Evolutionary conservation across 495 filamentous ascomycete species (phyloP), one percentile per base, ranked within the genome.

Genomic region (Lasiosphaeria ovina): DNA sequence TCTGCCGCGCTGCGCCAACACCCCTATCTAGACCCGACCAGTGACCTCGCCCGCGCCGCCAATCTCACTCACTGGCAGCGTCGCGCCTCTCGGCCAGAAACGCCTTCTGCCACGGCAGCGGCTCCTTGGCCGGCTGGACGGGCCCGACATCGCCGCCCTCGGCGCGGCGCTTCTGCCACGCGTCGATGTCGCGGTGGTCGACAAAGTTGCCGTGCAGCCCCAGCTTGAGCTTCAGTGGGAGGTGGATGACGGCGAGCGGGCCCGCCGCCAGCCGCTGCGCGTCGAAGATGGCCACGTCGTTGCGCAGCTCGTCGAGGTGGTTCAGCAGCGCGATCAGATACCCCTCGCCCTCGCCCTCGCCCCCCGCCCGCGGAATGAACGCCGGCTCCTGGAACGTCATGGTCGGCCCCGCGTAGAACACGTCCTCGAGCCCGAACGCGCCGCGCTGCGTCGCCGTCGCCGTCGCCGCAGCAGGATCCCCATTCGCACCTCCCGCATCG

Each of bases 381-480:
- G 81, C 77, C 0, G 84, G 83, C 59, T 85, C 83, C 60, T 87
- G 83, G 63, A 84, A 81, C 3, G 80, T 78, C 56, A 73, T 75
- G 0, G 76, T 81, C 45, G 78, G 76, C 0, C 79, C 79, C 16
- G 78, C 68, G 59, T 76, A 83, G 58, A 76, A 83, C 9, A 74
- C 70, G 55, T 76, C 74, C 38, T 78, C 64, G 0, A 62, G 57
- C 6, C 70, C 67, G 12, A 47, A 66, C 59, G 69, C 69, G n/a
- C 59, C 61, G 9, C 59, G 34, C 35, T 49, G 32, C n/a, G 47
- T 55, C 0, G 33, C 57, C 0, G 9, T 10, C 4, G 11, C 11
- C 11, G 5, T 35, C 33, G 8, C 3, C 33, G 12, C 7, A 34
- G 0, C 36, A 24, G 3, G 53, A 31, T 10, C 14, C 24, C 24